A percentile compares a stretch with the other conserved stretches of the same genome.
Evolutionary conservation across 2,329 filamentous ascomycete species (phyloP).

Genomic region (Didymosphaeria variabile): DNA sequence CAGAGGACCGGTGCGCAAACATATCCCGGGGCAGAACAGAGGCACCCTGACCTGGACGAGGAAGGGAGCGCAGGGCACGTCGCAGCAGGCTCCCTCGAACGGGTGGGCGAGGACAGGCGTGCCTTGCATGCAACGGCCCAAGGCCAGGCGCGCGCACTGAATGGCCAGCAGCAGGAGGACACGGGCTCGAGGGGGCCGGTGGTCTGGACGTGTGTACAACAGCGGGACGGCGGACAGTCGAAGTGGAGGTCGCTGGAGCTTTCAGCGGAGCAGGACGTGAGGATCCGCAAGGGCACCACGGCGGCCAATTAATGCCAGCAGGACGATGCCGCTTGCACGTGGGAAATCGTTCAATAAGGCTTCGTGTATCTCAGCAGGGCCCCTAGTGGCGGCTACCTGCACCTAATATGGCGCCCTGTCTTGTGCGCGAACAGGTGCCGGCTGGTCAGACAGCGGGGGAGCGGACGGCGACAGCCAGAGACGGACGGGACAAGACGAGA

Average conservation of each 20-base stretch:
- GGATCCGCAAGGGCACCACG: constrained; percentile 33
- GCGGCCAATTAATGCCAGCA: constrained; percentile 42
- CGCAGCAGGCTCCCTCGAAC: constrained; percentile 33
- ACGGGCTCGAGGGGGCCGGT: constrained; percentile 33
- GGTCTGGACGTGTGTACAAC: constrained; percentile 44
- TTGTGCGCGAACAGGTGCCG: constrained; percentile 24
- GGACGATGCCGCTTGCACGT: constrained; percentile 43
- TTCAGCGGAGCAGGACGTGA: constrained; percentile 26
- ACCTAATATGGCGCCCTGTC: constrained; percentile 38
- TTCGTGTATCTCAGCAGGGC: constrained; percentile 49
- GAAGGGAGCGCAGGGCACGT: constrained; percentile 26
- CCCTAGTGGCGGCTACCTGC: constrained; percentile 49
- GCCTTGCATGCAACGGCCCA: constrained; percentile 46
- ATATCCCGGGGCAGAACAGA: constrained; percentile 29
- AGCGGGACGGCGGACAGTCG: constrained; percentile 30
- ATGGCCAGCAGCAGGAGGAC: constrained; percentile 24
- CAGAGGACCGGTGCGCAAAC: constrained; percentile 29
- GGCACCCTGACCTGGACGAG: constrained; percentile 7
- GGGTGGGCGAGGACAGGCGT: constrained; percentile 42
- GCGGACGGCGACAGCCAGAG: constrained; percentile 11
- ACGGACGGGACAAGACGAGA: too few relatives aligned
- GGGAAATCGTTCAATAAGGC: constrained; percentile 51
- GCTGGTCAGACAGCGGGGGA: constrained; percentile 12
- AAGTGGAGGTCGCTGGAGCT: constrained; percentile 30
- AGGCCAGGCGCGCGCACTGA: constrained; percentile 27